Base-by-base conservation (phyloP, 768 basidiomycete genomes). In the Collybia mongolica region DNA sequence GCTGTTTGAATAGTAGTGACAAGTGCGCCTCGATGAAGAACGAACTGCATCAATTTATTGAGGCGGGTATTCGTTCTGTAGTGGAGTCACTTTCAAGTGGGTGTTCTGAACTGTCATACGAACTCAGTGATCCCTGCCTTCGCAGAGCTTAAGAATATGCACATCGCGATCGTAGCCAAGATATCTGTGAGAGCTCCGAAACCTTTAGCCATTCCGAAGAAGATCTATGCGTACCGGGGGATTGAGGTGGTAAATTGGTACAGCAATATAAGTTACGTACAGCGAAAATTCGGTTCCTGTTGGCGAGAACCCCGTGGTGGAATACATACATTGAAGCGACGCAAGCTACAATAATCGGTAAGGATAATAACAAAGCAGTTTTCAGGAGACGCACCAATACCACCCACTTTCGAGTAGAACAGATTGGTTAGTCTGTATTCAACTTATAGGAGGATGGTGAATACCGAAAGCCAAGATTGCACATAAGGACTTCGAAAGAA, bases 171-270 rank as follows among this genome's bases (percentile, higher is more conserved):
- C 6, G 75, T 78, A 0, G 76, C 75, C 9, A 75, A 35, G 17
- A 78, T 62, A 50, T 78, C 76, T 2, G 75, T 72, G 0, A 70
- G 42, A 12, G 75, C 70, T 26, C 69, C 72, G 49, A 75, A 74
- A 9, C 72, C 75, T 56, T 76, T 76, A 1, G 72, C 70, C 2
- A 78, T 37, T 3, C 74, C 74, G 44, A 75, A 74, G 55, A 73
- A 71, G 6, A 75, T 59, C 74, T 76, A 44, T 26, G 12, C n/a
- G n/a, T 20, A 28, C 7, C 12, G 43, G 14, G 53, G 20, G 17
- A 19, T 12, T n/a, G 22, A 37, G 32, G 26, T 28, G 19, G 22
- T 28, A 2, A 43, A 41, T 23, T 17, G 3, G 19, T 26, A 19
- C 22, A 32, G 29, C 18, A 20, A n/a, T 26, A 20, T 15, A 32